Percentiles rank a stretch among this genome's conserved stretches.
phyloP scores from a whole-genome alignment of 1,139 yeast genomes.

The Insectozyma bohioensis region DNA sequence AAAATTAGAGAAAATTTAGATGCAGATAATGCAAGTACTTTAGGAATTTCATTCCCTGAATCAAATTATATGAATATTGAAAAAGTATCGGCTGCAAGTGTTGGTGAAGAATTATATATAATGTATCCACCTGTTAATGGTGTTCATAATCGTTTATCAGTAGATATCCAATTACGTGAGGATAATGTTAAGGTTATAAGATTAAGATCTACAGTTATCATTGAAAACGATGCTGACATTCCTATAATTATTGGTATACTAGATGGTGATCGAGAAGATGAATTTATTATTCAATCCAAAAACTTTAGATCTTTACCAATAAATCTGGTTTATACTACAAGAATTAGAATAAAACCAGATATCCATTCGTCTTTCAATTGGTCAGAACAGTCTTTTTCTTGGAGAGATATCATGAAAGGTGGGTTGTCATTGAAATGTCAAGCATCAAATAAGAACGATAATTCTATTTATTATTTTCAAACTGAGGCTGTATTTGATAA shows the following conservation, averaged over 20 bases:
- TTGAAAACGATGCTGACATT: slow-evolving; percentile 72
- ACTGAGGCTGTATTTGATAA: slow-evolving; percentile 66
- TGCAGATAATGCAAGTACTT: slow-evolving; percentile 59
- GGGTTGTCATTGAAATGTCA: slow-evolving; percentile 63
- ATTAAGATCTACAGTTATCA: slow-evolving; percentile 69
- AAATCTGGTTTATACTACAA: slow-evolving; percentile 58
- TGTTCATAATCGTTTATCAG: slow-evolving; percentile 71
- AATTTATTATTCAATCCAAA: slow-evolving; percentile 50
- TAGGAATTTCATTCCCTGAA: slow-evolving; percentile 60
- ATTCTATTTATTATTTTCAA: slow-evolving; percentile 64
- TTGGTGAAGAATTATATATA: slow-evolving; percentile 78
- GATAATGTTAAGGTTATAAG: slow-evolving; percentile 78
- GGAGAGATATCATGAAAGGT: slow-evolving; percentile 62
- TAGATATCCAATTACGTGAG: slow-evolving; percentile 66
- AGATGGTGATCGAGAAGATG: slow-evolving; percentile 21
- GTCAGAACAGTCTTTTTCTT: slow-evolving; percentile 60
- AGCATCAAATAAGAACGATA: slow-evolving; percentile 35
- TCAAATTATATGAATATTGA: slow-evolving; percentile 55
- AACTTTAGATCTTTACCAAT: slow-evolving; percentile 69
- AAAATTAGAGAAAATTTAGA: slow-evolving; percentile 76
- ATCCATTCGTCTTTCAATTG: slow-evolving; percentile 58
- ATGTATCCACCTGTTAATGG: slow-evolving; percentile 62
- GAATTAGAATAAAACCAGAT: slow-evolving; percentile 60
- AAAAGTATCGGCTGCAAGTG: slow-evolving; percentile 68
- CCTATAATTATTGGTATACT: slow-evolving; percentile 46